phyloP scores from a whole-genome alignment of 768 basidiomycete genomes.

The Russula sp. region DNA sequence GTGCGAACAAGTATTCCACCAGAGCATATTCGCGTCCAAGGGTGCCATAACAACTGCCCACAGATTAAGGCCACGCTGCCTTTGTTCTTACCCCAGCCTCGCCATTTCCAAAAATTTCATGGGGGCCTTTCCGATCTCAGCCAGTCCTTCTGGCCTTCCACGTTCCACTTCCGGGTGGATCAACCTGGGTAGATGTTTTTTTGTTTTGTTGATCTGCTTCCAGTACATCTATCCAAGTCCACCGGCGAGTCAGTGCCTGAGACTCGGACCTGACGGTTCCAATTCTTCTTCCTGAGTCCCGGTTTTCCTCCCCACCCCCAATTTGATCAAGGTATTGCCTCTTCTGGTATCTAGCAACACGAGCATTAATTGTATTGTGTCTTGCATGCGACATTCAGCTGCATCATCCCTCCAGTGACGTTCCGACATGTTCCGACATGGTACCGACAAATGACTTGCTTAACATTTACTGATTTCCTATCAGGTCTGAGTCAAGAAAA shows the following conservation, averaged over 20 bases:
- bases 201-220: neutral
- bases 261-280: too few relatives aligned
- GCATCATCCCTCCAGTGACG: neutral
- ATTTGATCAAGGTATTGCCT: constrained; percentile 74
- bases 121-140: too few relatives aligned
- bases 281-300: too few relatives aligned
- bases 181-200: constrained; percentile 47
- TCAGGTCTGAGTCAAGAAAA: too few relatives aligned
- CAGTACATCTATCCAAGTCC: neutral
- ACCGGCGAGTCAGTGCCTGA: neutral
- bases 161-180: constrained; percentile 64
- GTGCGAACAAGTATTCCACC: too few relatives aligned
- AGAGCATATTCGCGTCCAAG: too few relatives aligned
- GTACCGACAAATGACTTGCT: too few relatives aligned
- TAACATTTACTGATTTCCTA: too few relatives aligned
- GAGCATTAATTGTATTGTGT: neutral
- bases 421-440: neutral
- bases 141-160: too few relatives aligned
- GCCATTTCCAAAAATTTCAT: too few relatives aligned
- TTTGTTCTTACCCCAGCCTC: too few relatives aligned
- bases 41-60: too few relatives aligned
- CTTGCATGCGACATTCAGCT: neutral
- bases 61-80: neutral
- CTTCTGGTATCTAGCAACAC: constrained; percentile 37
- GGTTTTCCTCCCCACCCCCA: constrained; percentile 35